Percentiles rank a stretch among this genome's conserved stretches.
phyloP scores from a whole-genome alignment of 768 basidiomycete species.

The Suillus lakei region DNA sequence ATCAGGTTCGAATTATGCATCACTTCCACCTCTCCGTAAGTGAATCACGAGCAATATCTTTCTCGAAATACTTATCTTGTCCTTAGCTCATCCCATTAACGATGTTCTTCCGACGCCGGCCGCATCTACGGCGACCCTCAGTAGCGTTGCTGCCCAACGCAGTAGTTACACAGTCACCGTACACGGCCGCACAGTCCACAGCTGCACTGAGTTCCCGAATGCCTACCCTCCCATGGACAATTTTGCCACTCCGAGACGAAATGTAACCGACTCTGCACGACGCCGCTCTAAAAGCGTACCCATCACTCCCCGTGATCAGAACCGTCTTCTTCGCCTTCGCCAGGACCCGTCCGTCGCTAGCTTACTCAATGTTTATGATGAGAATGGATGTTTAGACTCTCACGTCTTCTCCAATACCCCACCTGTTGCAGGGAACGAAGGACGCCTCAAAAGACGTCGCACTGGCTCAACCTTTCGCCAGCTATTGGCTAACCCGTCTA shows the following conservation, averaged over 20 bases:
- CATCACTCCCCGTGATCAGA: conserved; percentile 50
- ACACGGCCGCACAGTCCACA: conserved; percentile 61
- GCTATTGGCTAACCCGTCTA: conserved; percentile 60
- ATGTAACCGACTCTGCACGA: conserved; percentile 31
- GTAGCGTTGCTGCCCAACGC: conserved; percentile 54
- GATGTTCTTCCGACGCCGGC: conserved; percentile 53
- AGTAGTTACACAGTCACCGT: conserved; percentile 79
- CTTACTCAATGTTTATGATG: conserved; percentile 74
- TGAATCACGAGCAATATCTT: conserved; percentile 22
- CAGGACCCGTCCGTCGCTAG: conserved; percentile 82
- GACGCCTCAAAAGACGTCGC: conserved; percentile 58
- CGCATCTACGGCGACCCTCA: conserved; percentile 56
- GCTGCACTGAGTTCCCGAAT: conserved; percentile 67
- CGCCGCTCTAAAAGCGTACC: conserved; percentile 39
- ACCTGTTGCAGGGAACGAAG: conserved; percentile 38
- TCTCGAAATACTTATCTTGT: background rate
- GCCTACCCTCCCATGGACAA: conserved; percentile 52
- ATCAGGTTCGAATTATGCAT: conserved; percentile 57
- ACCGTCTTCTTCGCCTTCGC: conserved; percentile 61
- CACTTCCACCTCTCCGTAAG: conserved; percentile 75
- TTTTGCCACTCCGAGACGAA: conserved; percentile 30
- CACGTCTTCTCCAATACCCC: conserved; percentile 69
- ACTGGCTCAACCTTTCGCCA: conserved; percentile 78
- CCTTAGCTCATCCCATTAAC: conserved; percentile 70
- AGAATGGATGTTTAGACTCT: conserved; percentile 65